These are phyloP conservation scores for Penicillium subrubescens DNA, from an alignment of 495 filamentous ascomycete species.

Conservation along the genomic window DNA sequence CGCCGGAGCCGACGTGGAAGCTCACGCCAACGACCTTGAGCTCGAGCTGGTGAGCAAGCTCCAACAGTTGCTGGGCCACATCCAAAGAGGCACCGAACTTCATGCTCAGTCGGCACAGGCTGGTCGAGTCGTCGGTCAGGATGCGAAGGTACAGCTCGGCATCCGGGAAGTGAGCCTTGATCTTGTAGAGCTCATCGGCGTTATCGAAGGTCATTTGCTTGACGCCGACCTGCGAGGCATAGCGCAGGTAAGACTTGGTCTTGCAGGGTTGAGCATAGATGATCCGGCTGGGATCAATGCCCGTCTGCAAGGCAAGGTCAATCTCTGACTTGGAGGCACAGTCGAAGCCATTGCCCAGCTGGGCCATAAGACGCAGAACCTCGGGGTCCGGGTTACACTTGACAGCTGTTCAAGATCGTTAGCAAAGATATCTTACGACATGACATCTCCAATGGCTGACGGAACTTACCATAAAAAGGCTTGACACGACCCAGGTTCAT, in stretches of 20 bases:
- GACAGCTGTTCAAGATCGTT: slow-evolving; percentile 62
- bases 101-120: slow-evolving; percentile 88
- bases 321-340: slow-evolving; percentile 98
- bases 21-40: slow-evolving; percentile 95
- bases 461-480: slow-evolving; percentile 86
- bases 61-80: slow-evolving; percentile 72
- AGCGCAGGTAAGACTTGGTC: slow-evolving; percentile 95
- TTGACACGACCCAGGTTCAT: slow-evolving; percentile 88
- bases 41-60: slow-evolving; percentile 81
- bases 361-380: slow-evolving; percentile 82
- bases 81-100: slow-evolving; percentile 95
- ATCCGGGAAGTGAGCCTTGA: slow-evolving; percentile 82
- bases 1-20: slow-evolving; percentile 97
- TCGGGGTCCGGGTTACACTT: slow-evolving; percentile 97
- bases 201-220: slow-evolving; percentile 99
- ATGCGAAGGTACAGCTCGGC: slow-evolving; percentile 94
- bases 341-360: slow-evolving; percentile 93
- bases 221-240: slow-evolving; percentile 77
- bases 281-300: slow-evolving; percentile 87
- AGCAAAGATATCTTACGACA: neutral
- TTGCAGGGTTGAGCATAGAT: slow-evolving; percentile 99
- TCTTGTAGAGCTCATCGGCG: slow-evolving; percentile 96
- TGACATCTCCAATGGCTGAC: neutral
- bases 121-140: slow-evolving; percentile 92
- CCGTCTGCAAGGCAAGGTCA: slow-evolving; percentile 80